phyloP scores from a whole-genome alignment of 257 asterid species.

The Plantago ovata region DNA sequence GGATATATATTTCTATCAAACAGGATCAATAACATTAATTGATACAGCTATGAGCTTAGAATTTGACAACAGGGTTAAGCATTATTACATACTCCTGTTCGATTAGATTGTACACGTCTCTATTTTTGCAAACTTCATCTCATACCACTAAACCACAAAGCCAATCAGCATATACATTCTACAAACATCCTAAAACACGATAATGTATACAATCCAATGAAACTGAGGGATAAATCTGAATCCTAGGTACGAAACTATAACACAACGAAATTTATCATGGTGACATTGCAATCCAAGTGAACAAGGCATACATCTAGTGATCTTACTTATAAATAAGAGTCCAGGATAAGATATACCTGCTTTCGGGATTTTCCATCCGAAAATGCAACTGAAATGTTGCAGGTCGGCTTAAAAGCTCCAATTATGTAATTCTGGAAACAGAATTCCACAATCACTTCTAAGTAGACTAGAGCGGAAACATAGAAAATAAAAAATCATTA shows the following conservation, averaged over 20 bases:
- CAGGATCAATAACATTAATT: conserved; percentile 2
- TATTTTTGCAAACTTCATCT: too few species aligned
- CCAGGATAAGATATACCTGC: conserved; percentile 45
- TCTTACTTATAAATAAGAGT: too few species aligned
- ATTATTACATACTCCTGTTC: too few species aligned
- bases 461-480: background rate
- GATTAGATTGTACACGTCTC: too few species aligned
- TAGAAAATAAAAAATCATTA: background rate
- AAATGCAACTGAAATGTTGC: conserved; percentile 66
- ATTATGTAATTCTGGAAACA: conserved; percentile 67
- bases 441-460: conserved; percentile 6
- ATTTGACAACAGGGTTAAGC: too few species aligned
- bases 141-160: too few species aligned
- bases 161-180: too few species aligned
- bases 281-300: background rate
- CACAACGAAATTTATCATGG: too few species aligned
- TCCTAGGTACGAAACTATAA: too few species aligned
- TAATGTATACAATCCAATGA: too few species aligned
- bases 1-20: conserved; percentile 1
- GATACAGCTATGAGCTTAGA: background rate
- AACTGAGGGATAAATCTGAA: too few species aligned
- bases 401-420: conserved; percentile 93
- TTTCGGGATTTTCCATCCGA: conserved; percentile 79
- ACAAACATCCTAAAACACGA: too few species aligned
- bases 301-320: background rate